Evolutionary conservation across 2,329 filamentous ascomycete species (phyloP).

Genomic region (Curvularia spicifera): DNA sequence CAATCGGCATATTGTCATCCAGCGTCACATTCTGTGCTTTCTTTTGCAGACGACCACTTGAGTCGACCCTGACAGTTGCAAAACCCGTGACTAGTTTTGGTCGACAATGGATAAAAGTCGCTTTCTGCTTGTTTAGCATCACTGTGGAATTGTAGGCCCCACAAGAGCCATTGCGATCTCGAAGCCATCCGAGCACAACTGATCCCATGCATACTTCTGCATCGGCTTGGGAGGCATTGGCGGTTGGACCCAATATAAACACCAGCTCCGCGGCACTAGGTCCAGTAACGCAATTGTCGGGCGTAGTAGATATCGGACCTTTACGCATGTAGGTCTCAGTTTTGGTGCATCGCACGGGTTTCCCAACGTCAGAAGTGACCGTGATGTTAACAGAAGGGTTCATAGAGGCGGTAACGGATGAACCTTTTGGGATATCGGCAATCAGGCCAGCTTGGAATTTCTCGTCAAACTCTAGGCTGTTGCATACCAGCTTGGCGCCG

Average conservation of each 20-base stretch:
- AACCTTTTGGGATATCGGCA: not conserved
- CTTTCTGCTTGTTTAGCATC: conserved; percentile 15
- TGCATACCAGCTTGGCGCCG: conserved; percentile 23
- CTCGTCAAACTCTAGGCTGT: not conserved
- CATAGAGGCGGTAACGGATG: not conserved
- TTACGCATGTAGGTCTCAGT: not conserved
- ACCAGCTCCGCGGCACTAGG: conserved; percentile 27
- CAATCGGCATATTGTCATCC: not conserved
- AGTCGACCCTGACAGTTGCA: conserved; percentile 48
- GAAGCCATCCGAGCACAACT: conserved; percentile 39
- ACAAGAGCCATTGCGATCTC: conserved; percentile 25
- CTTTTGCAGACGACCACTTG: conserved; percentile 36
- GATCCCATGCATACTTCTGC: conserved; percentile 29
- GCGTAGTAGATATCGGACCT: conserved; percentile 7
- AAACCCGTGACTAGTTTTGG: conserved; percentile 40
- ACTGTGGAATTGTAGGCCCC: not conserved
- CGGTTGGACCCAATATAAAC: not conserved
- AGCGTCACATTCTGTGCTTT: not conserved
- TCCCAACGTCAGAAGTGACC: not conserved
- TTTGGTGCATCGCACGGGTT: not conserved
- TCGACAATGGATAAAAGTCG: conserved; percentile 47
- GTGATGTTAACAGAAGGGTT: conserved; percentile 1
- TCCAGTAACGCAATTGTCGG: conserved; percentile 3
- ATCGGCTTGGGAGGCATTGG: conserved; percentile 28
- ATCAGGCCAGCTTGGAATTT: not conserved